Percentiles rank a stretch among this genome's conserved stretches.
Conservation (phyloP, 1,284 basidiomycete genomes). For the Malassezia furfur region DNA sequence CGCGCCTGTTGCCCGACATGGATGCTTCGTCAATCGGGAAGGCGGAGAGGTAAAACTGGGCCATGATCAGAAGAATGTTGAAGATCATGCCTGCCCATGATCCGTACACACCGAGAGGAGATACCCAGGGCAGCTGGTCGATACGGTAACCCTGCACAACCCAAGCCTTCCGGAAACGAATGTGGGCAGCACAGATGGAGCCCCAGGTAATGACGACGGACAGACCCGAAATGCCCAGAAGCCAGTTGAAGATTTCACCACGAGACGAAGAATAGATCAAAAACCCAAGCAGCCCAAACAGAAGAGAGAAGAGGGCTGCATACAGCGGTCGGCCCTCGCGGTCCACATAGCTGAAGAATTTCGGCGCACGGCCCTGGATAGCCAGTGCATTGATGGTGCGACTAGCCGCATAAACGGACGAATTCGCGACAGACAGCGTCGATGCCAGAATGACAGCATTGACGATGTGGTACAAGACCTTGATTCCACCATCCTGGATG, state of each 20-base stretch:
- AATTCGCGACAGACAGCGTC: constrained; percentile 50
- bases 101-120: constrained; percentile 51
- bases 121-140: constrained; percentile 53
- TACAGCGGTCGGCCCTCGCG: constrained; percentile 52
- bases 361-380: constrained; percentile 50
- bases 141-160: constrained; percentile 50
- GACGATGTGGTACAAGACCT: constrained; percentile 51
- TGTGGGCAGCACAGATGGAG: constrained; percentile 38
- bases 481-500: constrained; percentile 49
- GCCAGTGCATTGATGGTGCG: constrained; percentile 48
- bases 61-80: constrained; percentile 25
- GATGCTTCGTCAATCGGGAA: constrained; percentile 41
- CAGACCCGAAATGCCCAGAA: constrained; percentile 53
- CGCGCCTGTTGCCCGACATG: constrained; percentile 31
- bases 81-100: constrained; percentile 50
- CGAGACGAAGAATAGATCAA: constrained; percentile 26
- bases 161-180: constrained; percentile 51
- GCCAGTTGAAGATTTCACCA: constrained; percentile 44
- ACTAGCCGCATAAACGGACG: constrained; percentile 49
- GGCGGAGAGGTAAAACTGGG: constrained; percentile 28
- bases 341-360: constrained; percentile 51
- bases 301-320: constrained; percentile 45
- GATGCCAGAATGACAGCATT: constrained; percentile 51
- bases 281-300: constrained; percentile 40
- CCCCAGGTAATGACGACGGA: constrained; percentile 53